Evolutionary conservation across 805 yeast genomes (phyloP), one percentile per base, ranked within the genome.

Genomic region (Teunomyces lycoperdinae): DNA sequence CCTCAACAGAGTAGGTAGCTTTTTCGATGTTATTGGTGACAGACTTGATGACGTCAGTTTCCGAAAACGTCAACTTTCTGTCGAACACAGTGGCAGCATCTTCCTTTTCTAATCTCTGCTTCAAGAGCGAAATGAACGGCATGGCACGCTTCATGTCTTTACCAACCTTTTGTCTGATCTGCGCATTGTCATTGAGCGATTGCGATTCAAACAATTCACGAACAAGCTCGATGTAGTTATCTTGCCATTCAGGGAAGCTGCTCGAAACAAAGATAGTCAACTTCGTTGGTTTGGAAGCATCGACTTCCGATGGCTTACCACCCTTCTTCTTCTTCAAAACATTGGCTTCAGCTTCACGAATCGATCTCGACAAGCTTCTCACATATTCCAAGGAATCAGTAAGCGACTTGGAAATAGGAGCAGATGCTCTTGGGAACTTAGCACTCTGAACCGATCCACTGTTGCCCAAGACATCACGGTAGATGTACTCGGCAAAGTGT

Each of bases 61-160:
- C 99, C 67, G 84, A 77, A 68, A 89, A 94, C 30, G 84, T 77
- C 56, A 92, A 80, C 70, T 91, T 86, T 74, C 98, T 83, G 77
- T 90, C 85, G 77, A 94, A 89, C 24, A 94, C 96, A 45, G 80
- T 79, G 46, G 79, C 81, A 14, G 96, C 84, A 28, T 84, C 69
- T 63, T 87, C 95, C 45, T 69, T 70, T 34, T 76, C 70, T 56
- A 94, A 77, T 73, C 96, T 83, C 64, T 85, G 88, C 70, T 94
- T 91, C 67, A 94, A 75, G 58, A 81, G 74, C 54, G 92, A 84
- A 52, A 94, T 90, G 68, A 91, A 92, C 50, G 98, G 98, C 98
- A 94, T 94, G 50, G 96, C 97, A 59, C 95, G 85, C 80, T 94
- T 94, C 87, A 91, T 88, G 61, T 94, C 98, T 67, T 84, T 85